phyloP scores from a whole-genome alignment of 2,329 filamentous ascomycete species.

The Hansfordia pulvinata region DNA sequence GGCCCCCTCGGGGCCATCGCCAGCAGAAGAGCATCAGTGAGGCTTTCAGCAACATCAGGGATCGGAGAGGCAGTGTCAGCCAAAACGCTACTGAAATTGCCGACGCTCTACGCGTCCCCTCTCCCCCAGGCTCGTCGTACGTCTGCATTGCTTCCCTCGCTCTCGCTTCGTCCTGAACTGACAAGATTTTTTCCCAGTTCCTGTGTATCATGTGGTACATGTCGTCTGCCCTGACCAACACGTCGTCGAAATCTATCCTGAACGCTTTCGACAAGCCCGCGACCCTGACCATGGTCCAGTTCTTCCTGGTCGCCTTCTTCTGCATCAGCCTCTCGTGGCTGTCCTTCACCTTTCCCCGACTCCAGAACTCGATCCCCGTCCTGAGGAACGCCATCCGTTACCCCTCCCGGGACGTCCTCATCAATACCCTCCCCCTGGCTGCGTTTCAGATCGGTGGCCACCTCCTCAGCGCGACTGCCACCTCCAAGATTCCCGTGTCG shows the following conservation, averaged over 20 bases:
- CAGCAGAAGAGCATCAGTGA: constrained; percentile 86
- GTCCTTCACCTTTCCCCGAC: constrained; percentile 54
- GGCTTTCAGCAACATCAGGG: constrained; percentile 72
- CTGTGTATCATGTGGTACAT: constrained; percentile 89
- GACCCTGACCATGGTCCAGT: constrained; percentile 85
- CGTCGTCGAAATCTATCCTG: constrained; percentile 92
- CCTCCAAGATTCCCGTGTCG: constrained; percentile 87
- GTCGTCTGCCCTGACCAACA: constrained; percentile 91
- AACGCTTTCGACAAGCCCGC: constrained; percentile 84
- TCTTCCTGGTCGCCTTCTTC: constrained; percentile 80
- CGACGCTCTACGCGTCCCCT: constrained; percentile 78
- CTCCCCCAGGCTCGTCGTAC: constrained; percentile 77
- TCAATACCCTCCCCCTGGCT: constrained; percentile 80
- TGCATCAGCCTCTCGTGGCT: constrained; percentile 71
- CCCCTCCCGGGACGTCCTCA: constrained; percentile 70
- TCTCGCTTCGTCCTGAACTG: constrained; percentile 11
- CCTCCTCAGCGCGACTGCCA: constrained; percentile 86
- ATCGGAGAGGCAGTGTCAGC: constrained; percentile 71
- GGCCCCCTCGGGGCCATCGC: too few species aligned
- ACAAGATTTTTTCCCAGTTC: constrained; percentile 34
- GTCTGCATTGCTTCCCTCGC: constrained; percentile 11
- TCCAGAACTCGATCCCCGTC: constrained; percentile 62
- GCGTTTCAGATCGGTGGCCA: constrained; percentile 90
- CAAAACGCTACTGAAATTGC: constrained; percentile 91
- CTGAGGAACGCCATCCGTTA: constrained; percentile 72